phyloP scores from a whole-genome alignment of 306 rosid genomes.

The Clitoria ternatea region DNA sequence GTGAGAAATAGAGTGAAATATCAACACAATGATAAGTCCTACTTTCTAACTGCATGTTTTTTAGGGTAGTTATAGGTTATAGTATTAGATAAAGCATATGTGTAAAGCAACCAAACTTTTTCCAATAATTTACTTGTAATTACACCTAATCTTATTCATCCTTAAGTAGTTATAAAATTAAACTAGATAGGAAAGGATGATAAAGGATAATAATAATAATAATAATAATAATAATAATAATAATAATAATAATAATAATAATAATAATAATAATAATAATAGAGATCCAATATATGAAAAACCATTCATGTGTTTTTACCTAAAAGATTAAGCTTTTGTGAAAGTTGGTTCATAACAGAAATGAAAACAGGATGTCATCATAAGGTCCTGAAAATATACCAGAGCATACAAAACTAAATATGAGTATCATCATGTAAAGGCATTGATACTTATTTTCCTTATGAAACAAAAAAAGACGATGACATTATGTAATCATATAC shows the following conservation, averaged over 20 bases:
- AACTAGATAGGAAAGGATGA: not conserved
- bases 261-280: not conserved
- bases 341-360: not conserved
- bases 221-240: no score
- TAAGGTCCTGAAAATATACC: not conserved
- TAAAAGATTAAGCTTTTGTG: not conserved
- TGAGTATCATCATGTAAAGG: not conserved
- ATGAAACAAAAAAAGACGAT: not conserved
- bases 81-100: not conserved
- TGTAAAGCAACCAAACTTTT: not conserved
- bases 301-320: not conserved
- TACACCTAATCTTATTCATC: not conserved
- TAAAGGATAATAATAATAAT: not conserved
- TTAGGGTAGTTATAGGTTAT: not conserved
- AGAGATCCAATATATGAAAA: not conserved
- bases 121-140: not conserved
- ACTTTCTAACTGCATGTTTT: not conserved
- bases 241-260: no score
- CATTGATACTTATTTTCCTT: not conserved
- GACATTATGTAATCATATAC: conserved; percentile 7
- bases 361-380: not conserved
- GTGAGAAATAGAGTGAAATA: not conserved
- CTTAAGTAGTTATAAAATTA: not conserved
- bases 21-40: not conserved
- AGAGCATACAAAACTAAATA: not conserved